phyloP scores from a whole-genome alignment of 306 rosid genomes.

The Crataegus laevigata region DNA sequence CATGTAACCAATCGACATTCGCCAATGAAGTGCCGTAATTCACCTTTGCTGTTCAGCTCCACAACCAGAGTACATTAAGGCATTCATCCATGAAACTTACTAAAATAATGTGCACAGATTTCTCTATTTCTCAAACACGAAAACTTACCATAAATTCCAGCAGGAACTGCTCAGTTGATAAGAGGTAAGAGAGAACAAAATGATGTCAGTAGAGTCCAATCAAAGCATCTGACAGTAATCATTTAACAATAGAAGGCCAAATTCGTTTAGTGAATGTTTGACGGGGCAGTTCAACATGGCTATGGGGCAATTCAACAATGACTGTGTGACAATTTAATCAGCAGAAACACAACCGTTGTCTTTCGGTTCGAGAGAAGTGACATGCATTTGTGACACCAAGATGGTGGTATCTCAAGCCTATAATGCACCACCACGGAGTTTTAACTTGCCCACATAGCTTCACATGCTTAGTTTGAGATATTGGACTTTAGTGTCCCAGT shows the following conservation, averaged over 20 bases:
- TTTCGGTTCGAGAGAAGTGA: not conserved
- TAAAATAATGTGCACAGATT: not conserved
- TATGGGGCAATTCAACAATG: not conserved
- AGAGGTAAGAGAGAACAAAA: constrained; percentile 11
- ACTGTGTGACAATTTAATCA: not conserved
- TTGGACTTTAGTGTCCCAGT: not conserved
- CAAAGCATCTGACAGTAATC: not conserved
- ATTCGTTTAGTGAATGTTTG: not conserved
- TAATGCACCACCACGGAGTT: not conserved
- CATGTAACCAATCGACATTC: constrained; percentile 93
- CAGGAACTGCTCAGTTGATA: constrained; percentile 60
- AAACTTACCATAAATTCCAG: constrained; percentile 83
- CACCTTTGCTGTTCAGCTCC: constrained; percentile 61
- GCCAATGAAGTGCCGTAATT: constrained; percentile 85
- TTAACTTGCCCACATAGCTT: not conserved
- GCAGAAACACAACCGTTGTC: not conserved
- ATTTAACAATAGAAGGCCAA: not conserved
- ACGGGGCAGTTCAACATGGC: not conserved
- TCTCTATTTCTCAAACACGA: not conserved
- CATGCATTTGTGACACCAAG: not conserved
- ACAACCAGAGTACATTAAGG: constrained; percentile 14
- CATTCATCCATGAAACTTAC: not conserved
- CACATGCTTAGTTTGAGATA: not conserved
- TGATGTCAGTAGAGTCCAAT: constrained; percentile 18
- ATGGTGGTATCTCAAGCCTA: not conserved